Conservation (phyloP, 345 rosid species). For the Brassica incana region DNA sequence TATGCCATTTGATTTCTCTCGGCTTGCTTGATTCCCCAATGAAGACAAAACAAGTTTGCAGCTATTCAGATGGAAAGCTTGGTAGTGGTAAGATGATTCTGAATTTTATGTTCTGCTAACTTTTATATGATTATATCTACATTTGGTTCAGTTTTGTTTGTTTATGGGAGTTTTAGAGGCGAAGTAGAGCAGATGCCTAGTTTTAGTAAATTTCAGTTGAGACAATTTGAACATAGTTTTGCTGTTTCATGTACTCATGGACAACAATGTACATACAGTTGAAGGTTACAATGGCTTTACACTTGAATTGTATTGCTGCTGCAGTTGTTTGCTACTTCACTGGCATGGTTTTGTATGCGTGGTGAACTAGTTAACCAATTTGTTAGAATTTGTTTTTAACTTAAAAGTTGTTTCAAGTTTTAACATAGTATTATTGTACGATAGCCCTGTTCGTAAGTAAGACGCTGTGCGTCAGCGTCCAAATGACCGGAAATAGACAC, state of each 20-base stretch:
- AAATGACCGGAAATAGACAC: too few species aligned
- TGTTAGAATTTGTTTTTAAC: conserved; percentile 26
- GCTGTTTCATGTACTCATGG: conserved; percentile 31
- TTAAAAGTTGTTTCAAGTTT: conserved; percentile 1
- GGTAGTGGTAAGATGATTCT: conserved; percentile 18
- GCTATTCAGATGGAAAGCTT: conserved; percentile 13
- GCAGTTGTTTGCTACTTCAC: conserved; percentile 21
- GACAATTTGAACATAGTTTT: conserved; percentile 26
- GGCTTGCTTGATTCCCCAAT: neutral
- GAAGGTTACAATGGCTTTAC: neutral
- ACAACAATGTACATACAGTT: conserved; percentile 6
- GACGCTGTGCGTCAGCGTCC: too few species aligned
- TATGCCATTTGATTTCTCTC: conserved; percentile 6
- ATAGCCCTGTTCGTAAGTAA: too few species aligned
- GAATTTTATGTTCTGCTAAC: neutral
- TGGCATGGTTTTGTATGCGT: conserved; percentile 10
- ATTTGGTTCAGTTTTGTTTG: conserved; percentile 25
- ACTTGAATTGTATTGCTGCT: conserved; percentile 6
- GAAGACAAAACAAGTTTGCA: neutral
- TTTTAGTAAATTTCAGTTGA: conserved; percentile 24
- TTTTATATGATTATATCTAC: conserved; percentile 9
- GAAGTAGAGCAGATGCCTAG: conserved; percentile 29
- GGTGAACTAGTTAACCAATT: conserved; percentile 23
- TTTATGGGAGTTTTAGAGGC: conserved; percentile 22
- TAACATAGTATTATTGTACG: too few species aligned